phyloP scores from a whole-genome alignment of 768 basidiomycete genomes.

The Serpula lacrymans region DNA sequence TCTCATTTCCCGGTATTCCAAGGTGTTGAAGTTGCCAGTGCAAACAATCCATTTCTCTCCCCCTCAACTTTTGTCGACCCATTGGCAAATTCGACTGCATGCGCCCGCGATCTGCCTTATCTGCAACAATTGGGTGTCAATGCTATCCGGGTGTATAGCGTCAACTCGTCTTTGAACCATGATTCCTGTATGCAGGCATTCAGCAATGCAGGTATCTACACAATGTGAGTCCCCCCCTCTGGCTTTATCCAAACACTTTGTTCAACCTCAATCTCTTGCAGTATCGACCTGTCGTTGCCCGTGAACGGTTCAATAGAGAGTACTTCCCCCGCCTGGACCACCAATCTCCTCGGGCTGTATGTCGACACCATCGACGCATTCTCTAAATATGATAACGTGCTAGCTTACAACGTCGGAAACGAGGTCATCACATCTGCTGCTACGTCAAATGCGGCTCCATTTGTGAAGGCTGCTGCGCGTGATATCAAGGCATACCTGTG shows the following conservation, averaged over 20 bases:
- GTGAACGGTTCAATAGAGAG: constrained; percentile 85
- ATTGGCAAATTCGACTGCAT: constrained; percentile 61
- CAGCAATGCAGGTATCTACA: constrained; percentile 79
- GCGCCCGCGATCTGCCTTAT: constrained; percentile 76
- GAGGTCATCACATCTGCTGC: constrained; percentile 60
- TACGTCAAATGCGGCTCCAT: constrained; percentile 65
- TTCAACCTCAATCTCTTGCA: constrained; percentile 27
- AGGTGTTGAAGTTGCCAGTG: constrained; percentile 38
- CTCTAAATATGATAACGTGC: constrained; percentile 82
- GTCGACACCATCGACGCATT: constrained; percentile 75
- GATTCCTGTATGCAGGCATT: constrained; percentile 82
- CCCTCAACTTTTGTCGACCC: constrained; percentile 81
- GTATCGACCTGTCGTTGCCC: constrained; percentile 84
- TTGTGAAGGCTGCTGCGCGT: constrained; percentile 87
- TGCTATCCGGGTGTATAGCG: constrained; percentile 81
- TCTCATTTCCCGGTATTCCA: neutral
- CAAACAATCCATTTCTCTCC: constrained; percentile 62
- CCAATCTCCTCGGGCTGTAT: constrained; percentile 77
- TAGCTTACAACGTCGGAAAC: constrained; percentile 90
- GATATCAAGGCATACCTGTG: constrained; percentile 84
- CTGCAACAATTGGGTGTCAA: constrained; percentile 78
- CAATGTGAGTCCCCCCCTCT: constrained; percentile 56
- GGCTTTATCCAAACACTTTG: constrained; percentile 3
- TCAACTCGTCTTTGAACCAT: constrained; percentile 79
- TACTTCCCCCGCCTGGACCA: constrained; percentile 69